Evolutionary conservation across 306 rosid species (phyloP).

Genomic region (Rosa rugosa): DNA sequence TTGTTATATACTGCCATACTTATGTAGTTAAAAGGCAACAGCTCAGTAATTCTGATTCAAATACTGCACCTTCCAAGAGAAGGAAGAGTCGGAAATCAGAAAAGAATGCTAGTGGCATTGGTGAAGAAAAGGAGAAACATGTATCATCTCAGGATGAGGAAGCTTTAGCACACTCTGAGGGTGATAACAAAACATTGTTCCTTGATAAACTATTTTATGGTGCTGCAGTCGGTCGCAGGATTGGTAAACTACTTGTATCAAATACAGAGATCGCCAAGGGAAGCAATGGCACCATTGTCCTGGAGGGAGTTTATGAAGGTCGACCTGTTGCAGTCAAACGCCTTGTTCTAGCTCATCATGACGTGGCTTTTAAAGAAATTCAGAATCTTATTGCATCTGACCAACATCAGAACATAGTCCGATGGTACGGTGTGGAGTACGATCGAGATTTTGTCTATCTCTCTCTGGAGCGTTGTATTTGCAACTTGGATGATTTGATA

Average conservation of each 20-base stretch:
- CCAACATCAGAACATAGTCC: slow-evolving; percentile 69
- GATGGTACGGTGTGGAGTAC: slow-evolving; percentile 81
- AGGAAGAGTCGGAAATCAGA: slow-evolving; percentile 45
- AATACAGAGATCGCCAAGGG: slow-evolving; percentile 76
- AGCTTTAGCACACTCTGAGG: slow-evolving; percentile 10
- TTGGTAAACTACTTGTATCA: slow-evolving; percentile 67
- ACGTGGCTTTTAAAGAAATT: slow-evolving; percentile 69
- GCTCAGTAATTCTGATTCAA: slow-evolving; percentile 34
- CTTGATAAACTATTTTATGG: slow-evolving; percentile 35
- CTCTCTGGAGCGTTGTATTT: slow-evolving; percentile 73
- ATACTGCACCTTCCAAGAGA: slow-evolving; percentile 42
- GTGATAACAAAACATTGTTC: slow-evolving; percentile 27
- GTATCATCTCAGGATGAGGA: slow-evolving; percentile 33
- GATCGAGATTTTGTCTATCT: slow-evolving; percentile 85
- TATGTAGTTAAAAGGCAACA: slow-evolving; percentile 21
- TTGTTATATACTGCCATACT: slow-evolving; percentile 23
- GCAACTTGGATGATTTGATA: slow-evolving; percentile 66
- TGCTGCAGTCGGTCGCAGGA: slow-evolving; percentile 49
- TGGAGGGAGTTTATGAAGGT: slow-evolving; percentile 76
- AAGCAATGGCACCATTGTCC: slow-evolving; percentile 80
- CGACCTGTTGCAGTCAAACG: slow-evolving; percentile 86
- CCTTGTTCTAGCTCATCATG: slow-evolving; percentile 75
- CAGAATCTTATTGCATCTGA: slow-evolving; percentile 79
- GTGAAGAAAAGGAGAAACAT: slow-evolving; percentile 34
- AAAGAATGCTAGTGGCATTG: slow-evolving; percentile 22